Base-by-base conservation (phyloP, 176 grass and related monocot species). In the Neostapfia colusana region DNA sequence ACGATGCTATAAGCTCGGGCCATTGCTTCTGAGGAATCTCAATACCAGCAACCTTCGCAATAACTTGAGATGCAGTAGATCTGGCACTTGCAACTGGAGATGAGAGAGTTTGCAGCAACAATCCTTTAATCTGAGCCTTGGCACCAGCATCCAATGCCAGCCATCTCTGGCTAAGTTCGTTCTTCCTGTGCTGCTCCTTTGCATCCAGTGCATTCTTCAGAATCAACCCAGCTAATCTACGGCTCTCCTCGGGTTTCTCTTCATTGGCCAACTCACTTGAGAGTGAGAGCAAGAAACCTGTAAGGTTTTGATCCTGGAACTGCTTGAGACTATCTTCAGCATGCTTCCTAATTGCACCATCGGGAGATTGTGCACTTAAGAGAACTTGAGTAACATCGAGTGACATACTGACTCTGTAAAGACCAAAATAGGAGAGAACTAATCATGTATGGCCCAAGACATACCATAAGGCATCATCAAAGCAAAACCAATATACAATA, bases 251-350 rank as follows among this genome's bases (percentile, higher is more conserved):
- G 18, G 92, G 92, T 67, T 91, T 95, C 73, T 80, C 86, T 13
- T 95, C 77, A 64, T 79, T 91, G 49, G 92, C 79, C 74, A 95
- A 69, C 69, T 95, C 92, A 8, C 2, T 63, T 26, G 89, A 91
- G 37, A 95, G 89, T 13, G 89, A 89, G 21, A 89, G 78, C 77
- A 91, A 71, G 34, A 91, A 95, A 65, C 86, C 59, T 58, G 92
- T 73, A 9, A 95, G 89, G 65, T 87, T 95, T 87, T 95, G 89
- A 46, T 95, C 92, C 85, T 95, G 92, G 69, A 95, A 89, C 60
- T 91, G 89, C 83, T 89, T 95, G 40, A 95, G 86, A 46, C 59
- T 95, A 85, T 95, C 89, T 87, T 95, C 92, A 39, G 92, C 89
- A 59, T 84, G 86, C 68, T 89, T 95, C 79, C 92, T 82, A 57